These are phyloP conservation scores for Fraxinus americana DNA, from an alignment of 257 asterid species.

Conservation along the genomic window DNA sequence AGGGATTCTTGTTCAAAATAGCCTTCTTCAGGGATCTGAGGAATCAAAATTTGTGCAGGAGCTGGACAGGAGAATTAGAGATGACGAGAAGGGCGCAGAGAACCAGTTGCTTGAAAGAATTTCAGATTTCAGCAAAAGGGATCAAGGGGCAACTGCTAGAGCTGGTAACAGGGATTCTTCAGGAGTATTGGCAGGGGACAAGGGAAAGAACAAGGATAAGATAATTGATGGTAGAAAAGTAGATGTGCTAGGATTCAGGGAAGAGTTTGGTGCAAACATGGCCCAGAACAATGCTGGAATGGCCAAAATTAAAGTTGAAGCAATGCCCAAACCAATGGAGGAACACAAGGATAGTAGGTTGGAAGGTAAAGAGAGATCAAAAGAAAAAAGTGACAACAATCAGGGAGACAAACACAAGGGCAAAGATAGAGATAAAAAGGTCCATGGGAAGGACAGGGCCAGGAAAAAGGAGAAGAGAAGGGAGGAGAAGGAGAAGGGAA, in stretches of 20 bases:
- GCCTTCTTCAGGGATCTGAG: constrained; percentile 31
- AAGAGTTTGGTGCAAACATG: constrained; percentile 32
- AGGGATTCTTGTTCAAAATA: constrained; percentile 35
- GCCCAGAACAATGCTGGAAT: constrained; percentile 33
- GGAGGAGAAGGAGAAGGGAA: constrained; percentile 35
- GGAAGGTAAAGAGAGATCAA: constrained; percentile 47
- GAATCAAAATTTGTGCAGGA: constrained; percentile 62
- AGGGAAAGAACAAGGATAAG: constrained; percentile 38
- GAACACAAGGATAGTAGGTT: constrained; percentile 38
- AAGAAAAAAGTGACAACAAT: constrained; percentile 39
- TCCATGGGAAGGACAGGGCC: constrained; percentile 44
- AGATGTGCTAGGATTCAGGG: constrained; percentile 35
- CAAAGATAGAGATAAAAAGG: constrained; percentile 43
- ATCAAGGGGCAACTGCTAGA: constrained; percentile 32
- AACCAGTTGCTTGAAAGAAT: constrained; percentile 44
- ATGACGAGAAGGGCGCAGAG: constrained; percentile 42
- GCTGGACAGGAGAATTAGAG: constrained; percentile 57
- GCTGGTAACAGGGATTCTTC: constrained; percentile 33
- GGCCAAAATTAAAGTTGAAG: constrained; percentile 38
- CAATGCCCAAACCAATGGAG: constrained; percentile 38
- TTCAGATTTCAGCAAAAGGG: constrained; percentile 37
- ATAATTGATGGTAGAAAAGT: constrained; percentile 39
- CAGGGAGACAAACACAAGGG: constrained; percentile 42
- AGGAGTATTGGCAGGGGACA: constrained; percentile 41
- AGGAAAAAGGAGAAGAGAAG: constrained; percentile 27